Conservation (phyloP, 1,284 basidiomycete genomes). For the Gymnopus androsaceus region DNA sequence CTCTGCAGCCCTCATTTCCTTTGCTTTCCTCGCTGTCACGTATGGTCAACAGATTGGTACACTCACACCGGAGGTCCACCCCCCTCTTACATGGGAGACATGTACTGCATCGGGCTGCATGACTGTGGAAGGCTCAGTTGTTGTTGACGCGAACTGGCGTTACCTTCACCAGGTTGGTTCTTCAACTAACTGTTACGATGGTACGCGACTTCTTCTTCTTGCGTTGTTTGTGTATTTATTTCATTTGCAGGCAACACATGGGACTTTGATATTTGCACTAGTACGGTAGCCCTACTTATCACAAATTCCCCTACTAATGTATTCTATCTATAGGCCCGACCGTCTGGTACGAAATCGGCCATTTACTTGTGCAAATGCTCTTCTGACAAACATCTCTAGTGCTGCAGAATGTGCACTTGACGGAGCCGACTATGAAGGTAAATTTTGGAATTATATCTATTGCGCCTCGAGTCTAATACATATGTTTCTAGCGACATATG, state of each 20-base stretch:
- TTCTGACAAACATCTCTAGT: conserved; percentile 23
- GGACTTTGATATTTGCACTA: no score
- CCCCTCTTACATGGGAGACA: conserved; percentile 38
- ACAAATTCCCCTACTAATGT: no score
- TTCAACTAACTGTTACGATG: conserved; percentile 58
- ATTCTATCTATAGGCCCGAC: no score
- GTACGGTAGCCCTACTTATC: neutral
- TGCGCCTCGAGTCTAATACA: neutral
- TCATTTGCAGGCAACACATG: no score
- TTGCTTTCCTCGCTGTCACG: conserved; percentile 33
- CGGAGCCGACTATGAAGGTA: conserved; percentile 51
- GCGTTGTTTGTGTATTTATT: no score
- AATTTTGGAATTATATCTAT: neutral
- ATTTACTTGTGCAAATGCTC: neutral
- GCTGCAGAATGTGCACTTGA: conserved; percentile 57
- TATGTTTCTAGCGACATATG: conserved; percentile 33
- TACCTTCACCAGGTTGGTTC: conserved; percentile 45
- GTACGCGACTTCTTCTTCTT: conserved; percentile 51
- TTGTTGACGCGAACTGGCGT: conserved; percentile 57
- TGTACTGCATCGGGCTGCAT: conserved; percentile 47
- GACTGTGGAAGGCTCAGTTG: conserved; percentile 34
- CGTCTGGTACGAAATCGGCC: no score
- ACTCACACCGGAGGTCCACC: conserved; percentile 41
- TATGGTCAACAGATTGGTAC: conserved; percentile 43
- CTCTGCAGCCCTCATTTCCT: conserved; percentile 28